Percentiles rank a stretch among this genome's conserved stretches.
Evolutionary conservation across 768 basidiomycete species (phyloP).

Genomic region (Termitomyces sp.): DNA sequence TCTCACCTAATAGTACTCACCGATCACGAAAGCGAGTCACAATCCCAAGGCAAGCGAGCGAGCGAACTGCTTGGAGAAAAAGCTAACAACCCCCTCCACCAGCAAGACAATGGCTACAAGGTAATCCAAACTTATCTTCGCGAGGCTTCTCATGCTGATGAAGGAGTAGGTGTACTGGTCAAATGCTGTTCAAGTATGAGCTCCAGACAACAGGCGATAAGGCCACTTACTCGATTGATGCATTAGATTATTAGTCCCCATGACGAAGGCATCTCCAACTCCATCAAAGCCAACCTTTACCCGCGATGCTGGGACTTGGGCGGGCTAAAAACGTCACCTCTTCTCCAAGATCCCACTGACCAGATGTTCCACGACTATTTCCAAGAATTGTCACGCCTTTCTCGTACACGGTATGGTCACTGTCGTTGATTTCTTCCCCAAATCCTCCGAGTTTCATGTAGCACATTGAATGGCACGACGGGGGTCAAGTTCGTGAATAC

Average conservation of each 20-base stretch:
- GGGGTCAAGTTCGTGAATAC: conserved; percentile 73
- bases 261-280: conserved; percentile 67
- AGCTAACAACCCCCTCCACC: neutral
- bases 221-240: neutral
- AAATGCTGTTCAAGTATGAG: conserved; percentile 71
- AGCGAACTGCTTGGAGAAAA: neutral
- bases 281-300: conserved; percentile 58
- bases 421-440: neutral
- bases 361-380: conserved; percentile 61
- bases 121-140: conserved; percentile 24
- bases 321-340: conserved; percentile 30
- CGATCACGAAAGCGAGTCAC: conserved; percentile 56
- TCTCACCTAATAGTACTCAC: neutral
- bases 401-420: conserved; percentile 21
- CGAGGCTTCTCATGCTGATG: neutral
- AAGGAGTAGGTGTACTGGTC: conserved; percentile 84
- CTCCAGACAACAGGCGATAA: neutral
- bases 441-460: neutral
- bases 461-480: conserved; percentile 30
- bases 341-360: conserved; percentile 52
- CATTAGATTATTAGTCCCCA: conserved; percentile 79
- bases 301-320: conserved; percentile 41
- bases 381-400: conserved; percentile 26
- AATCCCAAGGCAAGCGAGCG: conserved; percentile 66
- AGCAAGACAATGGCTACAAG: conserved; percentile 90